Base-by-base conservation (phyloP, 176 grass and related monocot species). In the Rhipidocladum racemiflorum region DNA sequence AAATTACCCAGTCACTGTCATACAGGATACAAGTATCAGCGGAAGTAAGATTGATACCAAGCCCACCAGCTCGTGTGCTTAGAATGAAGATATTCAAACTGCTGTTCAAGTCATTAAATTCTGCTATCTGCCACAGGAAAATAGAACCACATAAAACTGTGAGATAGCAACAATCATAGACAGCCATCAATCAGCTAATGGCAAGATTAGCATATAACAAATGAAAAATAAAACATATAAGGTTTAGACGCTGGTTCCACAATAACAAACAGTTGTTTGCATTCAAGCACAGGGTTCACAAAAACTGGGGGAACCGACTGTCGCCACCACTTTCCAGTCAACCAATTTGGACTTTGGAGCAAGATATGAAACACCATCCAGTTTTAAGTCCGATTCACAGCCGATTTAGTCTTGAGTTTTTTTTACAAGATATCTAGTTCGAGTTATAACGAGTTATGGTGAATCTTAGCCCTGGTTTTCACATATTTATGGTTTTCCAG, bases 11-110 rank as follows among this genome's bases (percentile, higher is more conserved):
- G 53, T 94, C 95, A 85, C 90, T 94, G 43, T 97, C 92, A 88
- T 97, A 97, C 24, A 97, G 86, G 68, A 94, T 97, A 75, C 95
- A 94, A 5, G 95, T 93, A 84, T 98, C 92, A 81, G 90, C 92
- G 84, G 88, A 93, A 81, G 92, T 89, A 84, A 97, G 89, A 75
- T 92, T 97, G 68, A 97, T 97, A 86, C 92, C 95, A 44, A 97
- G 87, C 35, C 95, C 95, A 72, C 95, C 96, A 66, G 92, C 96
- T 5, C 96, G 81, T 6, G 92, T 99, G 87, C 92, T 99, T 30
- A 99, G 85, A 86, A 99, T 88, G 68, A 99, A 99, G 61, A 99
- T 42, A 83, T 75, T 87, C 50, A 91, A 55, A 68, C 59, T 79
- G 61, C 91, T 99, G 71, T 87, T 91, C 29, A 87, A 21, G 63